A percentile compares a stretch with the other conserved stretches of the same genome.
Evolutionary conservation across 495 filamentous ascomycete species (phyloP).

Genomic region (Stereocaulon alpinum): DNA sequence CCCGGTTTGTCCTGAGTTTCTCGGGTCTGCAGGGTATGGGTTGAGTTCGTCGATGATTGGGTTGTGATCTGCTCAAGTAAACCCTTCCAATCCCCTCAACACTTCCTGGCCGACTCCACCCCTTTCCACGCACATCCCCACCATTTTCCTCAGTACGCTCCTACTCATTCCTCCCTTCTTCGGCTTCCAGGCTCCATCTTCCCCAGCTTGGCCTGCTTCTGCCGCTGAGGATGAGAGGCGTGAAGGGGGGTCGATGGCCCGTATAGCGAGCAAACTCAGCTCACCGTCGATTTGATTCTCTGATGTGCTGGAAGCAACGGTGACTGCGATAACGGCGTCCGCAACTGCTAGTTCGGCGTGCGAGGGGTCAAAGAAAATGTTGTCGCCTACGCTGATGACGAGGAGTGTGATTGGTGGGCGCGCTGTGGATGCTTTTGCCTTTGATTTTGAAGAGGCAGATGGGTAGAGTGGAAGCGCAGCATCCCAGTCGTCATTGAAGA

Average conservation of each 20-base stretch:
- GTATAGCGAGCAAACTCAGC: constrained; percentile 49
- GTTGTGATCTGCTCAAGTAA: constrained; percentile 18
- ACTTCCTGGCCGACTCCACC: constrained; percentile 82
- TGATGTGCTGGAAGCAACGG: constrained; percentile 37
- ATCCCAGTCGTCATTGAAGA: constrained; percentile 98
- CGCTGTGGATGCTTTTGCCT: constrained; percentile 7
- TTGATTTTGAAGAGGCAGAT: constrained; percentile 18
- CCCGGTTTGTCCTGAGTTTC: neutral
- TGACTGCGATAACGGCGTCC: constrained; percentile 74
- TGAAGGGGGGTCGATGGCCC: constrained; percentile 60
- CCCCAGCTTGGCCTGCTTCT: constrained; percentile 27
- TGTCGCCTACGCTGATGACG: constrained; percentile 74
- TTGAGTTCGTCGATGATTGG: neutral
- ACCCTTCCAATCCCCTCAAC: constrained; percentile 60
- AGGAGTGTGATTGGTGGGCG: constrained; percentile 80
- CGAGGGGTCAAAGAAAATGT: constrained; percentile 87
- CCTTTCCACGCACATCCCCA: constrained; percentile 51
- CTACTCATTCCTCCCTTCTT: constrained; percentile 66
- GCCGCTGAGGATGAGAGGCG: constrained; percentile 54
- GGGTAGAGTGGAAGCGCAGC: constrained; percentile 69
- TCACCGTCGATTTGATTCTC: neutral
- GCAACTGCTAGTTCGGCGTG: constrained; percentile 87
- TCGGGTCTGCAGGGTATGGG: too few relatives aligned
- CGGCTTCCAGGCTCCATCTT: constrained; percentile 69
- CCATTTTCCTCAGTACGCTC: constrained; percentile 52